phyloP scores from a whole-genome alignment of 148 eudicot species.

The Chenopodium album region DNA sequence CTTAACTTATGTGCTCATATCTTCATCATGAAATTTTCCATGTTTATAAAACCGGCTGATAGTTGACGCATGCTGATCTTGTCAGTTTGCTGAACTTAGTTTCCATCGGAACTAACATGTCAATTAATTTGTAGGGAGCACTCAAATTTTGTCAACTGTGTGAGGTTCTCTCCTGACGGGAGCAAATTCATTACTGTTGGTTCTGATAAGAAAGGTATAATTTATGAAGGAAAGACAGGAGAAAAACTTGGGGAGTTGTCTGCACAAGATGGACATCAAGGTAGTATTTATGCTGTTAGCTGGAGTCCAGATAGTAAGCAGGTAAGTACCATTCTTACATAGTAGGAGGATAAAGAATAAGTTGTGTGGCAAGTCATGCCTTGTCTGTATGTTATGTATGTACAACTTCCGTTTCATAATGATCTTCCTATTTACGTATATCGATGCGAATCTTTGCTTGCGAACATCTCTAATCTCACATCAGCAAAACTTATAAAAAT shows the following conservation, averaged over 20 bases:
- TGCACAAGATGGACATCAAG: slow-evolving; percentile 80
- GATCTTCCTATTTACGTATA: too few relatives aligned
- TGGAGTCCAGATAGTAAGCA: slow-evolving; percentile 94
- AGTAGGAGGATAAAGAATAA: background rate
- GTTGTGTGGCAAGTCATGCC: background rate
- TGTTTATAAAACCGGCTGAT: background rate
- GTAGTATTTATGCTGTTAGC: slow-evolving; percentile 93
- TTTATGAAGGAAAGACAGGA: slow-evolving; percentile 87
- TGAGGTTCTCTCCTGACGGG: slow-evolving; percentile 94
- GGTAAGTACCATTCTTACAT: slow-evolving; percentile 33
- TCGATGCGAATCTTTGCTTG: too few relatives aligned
- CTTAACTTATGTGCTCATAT: background rate
- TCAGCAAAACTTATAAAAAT: too few relatives aligned
- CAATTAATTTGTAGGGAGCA: slow-evolving; percentile 64
- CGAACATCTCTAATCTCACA: too few relatives aligned
- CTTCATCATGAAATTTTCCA: background rate
- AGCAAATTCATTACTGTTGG: slow-evolving; percentile 84
- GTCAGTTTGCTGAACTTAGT: background rate
- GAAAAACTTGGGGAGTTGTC: slow-evolving; percentile 81
- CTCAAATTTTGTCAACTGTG: slow-evolving; percentile 87
- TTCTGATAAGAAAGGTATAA: slow-evolving; percentile 84
- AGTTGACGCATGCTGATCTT: background rate
- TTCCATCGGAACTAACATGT: slow-evolving; percentile 7
- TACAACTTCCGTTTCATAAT: too few relatives aligned
- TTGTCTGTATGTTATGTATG: slow-evolving; percentile 3